Evolutionary conservation across 208 protist species (phyloP).

Genomic region (Trypanosoma mega): DNA sequence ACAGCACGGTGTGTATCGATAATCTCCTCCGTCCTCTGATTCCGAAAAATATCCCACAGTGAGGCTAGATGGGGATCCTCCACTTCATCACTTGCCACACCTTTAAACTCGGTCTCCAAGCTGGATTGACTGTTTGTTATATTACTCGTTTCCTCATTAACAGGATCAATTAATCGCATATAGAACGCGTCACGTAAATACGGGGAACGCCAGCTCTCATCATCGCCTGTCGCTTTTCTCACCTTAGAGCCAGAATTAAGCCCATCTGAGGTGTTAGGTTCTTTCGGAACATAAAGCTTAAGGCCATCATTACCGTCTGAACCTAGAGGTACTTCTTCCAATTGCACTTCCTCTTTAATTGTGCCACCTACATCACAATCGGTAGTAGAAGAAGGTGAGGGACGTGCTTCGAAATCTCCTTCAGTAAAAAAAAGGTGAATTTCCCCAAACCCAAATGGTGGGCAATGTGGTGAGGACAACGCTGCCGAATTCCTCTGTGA

Average conservation of each 20-base stretch:
- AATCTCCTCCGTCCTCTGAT: conserved; percentile 28
- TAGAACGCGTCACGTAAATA: conserved; percentile 17
- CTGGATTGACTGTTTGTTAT: neutral
- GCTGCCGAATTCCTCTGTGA: conserved; percentile 23
- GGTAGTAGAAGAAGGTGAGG: conserved; percentile 14
- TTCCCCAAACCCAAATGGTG: conserved; percentile 74
- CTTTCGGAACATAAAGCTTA: too few relatives aligned
- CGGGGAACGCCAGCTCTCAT: neutral
- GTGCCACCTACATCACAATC: too few relatives aligned
- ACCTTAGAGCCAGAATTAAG: too few relatives aligned
- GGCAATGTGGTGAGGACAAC: conserved; percentile 48
- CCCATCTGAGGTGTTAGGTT: too few relatives aligned
- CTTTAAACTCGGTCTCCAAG: conserved; percentile 13
- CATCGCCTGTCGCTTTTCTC: too few relatives aligned
- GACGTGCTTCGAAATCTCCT: conserved; percentile 42
- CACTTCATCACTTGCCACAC: conserved; percentile 33
- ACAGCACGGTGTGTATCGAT: conserved; percentile 41
- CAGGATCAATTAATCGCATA: conserved; percentile 22
- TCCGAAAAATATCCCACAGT: conserved; percentile 67
- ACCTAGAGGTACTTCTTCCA: too few relatives aligned
- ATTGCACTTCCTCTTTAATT: too few relatives aligned
- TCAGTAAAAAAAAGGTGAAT: conserved; percentile 33
- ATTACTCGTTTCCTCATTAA: conserved; percentile 4
- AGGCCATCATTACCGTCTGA: too few relatives aligned
- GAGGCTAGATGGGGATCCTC: conserved; percentile 70